Evolutionary conservation across 1,284 basidiomycete genomes (phyloP), one percentile per base, ranked within the genome.

Genomic region (Rugiboletus extremiorientalis): DNA sequence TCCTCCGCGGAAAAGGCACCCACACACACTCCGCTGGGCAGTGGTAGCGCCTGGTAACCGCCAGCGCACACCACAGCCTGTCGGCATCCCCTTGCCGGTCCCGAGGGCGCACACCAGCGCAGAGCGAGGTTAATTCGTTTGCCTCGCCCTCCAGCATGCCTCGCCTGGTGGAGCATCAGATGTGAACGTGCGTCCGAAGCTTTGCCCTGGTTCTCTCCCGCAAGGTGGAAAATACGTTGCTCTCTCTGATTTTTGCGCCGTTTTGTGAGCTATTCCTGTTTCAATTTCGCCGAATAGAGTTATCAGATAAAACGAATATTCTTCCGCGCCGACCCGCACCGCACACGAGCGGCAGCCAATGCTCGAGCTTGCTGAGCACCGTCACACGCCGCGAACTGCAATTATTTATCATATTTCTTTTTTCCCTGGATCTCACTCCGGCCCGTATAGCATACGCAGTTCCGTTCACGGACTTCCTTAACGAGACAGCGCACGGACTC

Each of bases 151-250:
- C 20, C 16, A 40, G 50, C 51, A 66, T 56, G 58, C 64, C 61
- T 64, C 51, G 25, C 64, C 62, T 55, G 40, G 65, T 70, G 62
- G 62, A 62, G 65, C 56, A 62, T 52, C 67, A 59, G 31, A 14
- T 28, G 27, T 60, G 56, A 69, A 68, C 66, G 60, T 72, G 67
- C 48, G 68, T 69, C 59, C 56, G 65, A 67, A 66, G 61, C 56
- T 58, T 33, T 56, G n/a, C 50, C 58, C 49, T 61, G 43, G 48
- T 63, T 58, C 51, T 60, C 51, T 52, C 47, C 34, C 37, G 50
- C 61, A 57, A 50, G 51, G 31, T 16, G 54, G 56, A 7, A 52
- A 55, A 60, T 23, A 40, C 56, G 53, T 66, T 40, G 40, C 54
- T 45, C 31, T 55, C 55, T 56, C 15, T 49, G 44, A 54, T 50